These are phyloP conservation scores for Colletotrichum costaricense DNA, from an alignment of 2,329 filamentous ascomycete genomes.

Conservation along the genomic window DNA sequence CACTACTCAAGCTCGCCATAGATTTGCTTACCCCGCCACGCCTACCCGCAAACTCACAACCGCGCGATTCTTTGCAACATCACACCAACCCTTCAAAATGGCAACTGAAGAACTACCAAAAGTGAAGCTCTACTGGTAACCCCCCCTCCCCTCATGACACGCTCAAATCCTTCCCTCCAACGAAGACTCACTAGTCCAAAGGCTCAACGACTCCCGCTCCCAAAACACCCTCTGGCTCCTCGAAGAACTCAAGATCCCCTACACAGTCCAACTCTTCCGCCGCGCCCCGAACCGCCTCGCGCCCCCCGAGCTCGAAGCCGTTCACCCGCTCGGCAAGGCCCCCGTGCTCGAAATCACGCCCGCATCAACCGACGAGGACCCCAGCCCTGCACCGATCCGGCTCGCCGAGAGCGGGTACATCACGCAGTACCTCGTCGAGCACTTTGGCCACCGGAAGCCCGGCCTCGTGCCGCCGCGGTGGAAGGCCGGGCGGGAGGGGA, in stretches of 20 bases:
- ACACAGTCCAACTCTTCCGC: slow-evolving; percentile 84
- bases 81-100: not conserved
- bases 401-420: slow-evolving; percentile 88
- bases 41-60: not conserved
- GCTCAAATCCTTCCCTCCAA: not conserved
- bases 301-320: slow-evolving; percentile 77
- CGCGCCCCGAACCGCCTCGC: slow-evolving; percentile 69
- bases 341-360: slow-evolving; percentile 76
- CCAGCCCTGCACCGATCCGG: slow-evolving; percentile 59
- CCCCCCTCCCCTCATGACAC: not conserved
- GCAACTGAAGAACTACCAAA: slow-evolving; percentile 55
- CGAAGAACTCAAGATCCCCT: slow-evolving; percentile 82
- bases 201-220: slow-evolving; percentile 85
- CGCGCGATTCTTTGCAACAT: not conserved
- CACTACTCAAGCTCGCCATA: not conserved
- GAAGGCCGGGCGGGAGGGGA: slow-evolving; percentile 66
- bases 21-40: not conserved
- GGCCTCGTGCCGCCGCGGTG: slow-evolving; percentile 64
- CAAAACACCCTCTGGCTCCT: slow-evolving; percentile 89
- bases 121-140: slow-evolving; percentile 73
- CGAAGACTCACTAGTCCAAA: slow-evolving; percentile 46
- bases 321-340: slow-evolving; percentile 90
- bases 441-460: slow-evolving; percentile 56
- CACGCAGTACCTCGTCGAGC: slow-evolving; percentile 84
- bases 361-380: slow-evolving; percentile 43